Conservation (phyloP, 768 basidiomycete genomes). For the Termitomyces sp. region DNA sequence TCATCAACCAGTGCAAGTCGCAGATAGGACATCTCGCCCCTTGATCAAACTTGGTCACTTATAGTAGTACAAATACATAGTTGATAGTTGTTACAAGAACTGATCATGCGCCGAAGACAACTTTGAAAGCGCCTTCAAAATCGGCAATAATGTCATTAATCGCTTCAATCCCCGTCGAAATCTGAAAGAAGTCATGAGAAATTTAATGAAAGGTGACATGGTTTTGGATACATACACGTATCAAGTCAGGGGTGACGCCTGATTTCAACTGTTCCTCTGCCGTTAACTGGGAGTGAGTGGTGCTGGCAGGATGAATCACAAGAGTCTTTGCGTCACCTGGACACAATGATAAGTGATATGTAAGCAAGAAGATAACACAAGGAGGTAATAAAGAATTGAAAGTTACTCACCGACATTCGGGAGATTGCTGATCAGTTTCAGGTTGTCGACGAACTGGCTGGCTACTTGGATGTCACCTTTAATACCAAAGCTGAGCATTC, state of each 20-base stretch:
- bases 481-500: conserved; percentile 75
- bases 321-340: conserved; percentile 72
- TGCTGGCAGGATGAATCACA: conserved; percentile 73
- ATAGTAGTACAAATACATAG: neutral
- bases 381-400: neutral
- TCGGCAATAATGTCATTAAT: conserved; percentile 3
- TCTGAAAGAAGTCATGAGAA: neutral
- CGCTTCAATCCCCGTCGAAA: conserved; percentile 4
- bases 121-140: neutral
- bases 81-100: neutral
- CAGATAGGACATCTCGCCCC: neutral
- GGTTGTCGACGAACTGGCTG: conserved; percentile 60
- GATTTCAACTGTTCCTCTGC: conserved; percentile 53
- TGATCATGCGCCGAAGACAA: neutral
- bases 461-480: conserved; percentile 50
- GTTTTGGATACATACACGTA: conserved; percentile 43
- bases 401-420: conserved; percentile 58
- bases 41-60: neutral
- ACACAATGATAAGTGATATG: neutral
- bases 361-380: neutral
- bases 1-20: neutral
- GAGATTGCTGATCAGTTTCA: conserved; percentile 67
- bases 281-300: conserved; percentile 70
- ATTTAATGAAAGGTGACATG: neutral
- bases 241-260: conserved; percentile 75